phyloP scores from a whole-genome alignment of 768 basidiomycete genomes.

The Mycena polygramma region DNA sequence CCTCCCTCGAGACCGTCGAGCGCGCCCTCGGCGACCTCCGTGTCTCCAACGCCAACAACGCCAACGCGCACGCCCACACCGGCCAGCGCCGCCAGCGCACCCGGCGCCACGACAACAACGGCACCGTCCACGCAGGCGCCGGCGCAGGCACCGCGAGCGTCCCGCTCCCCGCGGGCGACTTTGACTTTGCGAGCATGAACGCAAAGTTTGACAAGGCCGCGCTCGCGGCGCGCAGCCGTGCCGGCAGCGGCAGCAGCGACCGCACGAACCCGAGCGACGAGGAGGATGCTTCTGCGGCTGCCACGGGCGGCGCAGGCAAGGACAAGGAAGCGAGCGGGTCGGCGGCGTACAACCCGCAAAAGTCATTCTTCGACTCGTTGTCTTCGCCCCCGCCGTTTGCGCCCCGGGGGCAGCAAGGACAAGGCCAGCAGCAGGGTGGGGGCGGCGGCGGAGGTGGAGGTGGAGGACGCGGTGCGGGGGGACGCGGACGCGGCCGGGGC shows the following conservation, averaged over 20 bases:
- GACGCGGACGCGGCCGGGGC: conserved; percentile 59
- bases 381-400: conserved; percentile 52
- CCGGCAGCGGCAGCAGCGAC: conserved; percentile 34
- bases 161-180: conserved; percentile 75
- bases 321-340: conserved; percentile 42
- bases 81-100: conserved; percentile 23
- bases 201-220: conserved; percentile 86
- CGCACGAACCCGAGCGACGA: conserved; percentile 46
- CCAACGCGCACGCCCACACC: neutral
- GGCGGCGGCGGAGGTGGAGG: conserved; percentile 28
- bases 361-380: conserved; percentile 86
- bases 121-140: too few species aligned
- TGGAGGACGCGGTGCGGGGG: conserved; percentile 52
- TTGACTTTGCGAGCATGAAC: conserved; percentile 85
- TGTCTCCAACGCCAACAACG: conserved; percentile 48
- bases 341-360: conserved; percentile 79
- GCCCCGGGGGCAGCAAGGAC: conserved; percentile 45
- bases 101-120: neutral
- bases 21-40: conserved; percentile 67
- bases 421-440: conserved; percentile 48
- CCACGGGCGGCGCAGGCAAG: conserved; percentile 43
- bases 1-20: conserved; percentile 78
- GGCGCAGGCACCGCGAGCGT: conserved; percentile 2
- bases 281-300: conserved; percentile 30
- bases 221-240: conserved; percentile 48